Percentiles rank a stretch among this genome's conserved stretches.
Conservation (phyloP, 768 basidiomycete genomes). For the Clavulina sp. region DNA sequence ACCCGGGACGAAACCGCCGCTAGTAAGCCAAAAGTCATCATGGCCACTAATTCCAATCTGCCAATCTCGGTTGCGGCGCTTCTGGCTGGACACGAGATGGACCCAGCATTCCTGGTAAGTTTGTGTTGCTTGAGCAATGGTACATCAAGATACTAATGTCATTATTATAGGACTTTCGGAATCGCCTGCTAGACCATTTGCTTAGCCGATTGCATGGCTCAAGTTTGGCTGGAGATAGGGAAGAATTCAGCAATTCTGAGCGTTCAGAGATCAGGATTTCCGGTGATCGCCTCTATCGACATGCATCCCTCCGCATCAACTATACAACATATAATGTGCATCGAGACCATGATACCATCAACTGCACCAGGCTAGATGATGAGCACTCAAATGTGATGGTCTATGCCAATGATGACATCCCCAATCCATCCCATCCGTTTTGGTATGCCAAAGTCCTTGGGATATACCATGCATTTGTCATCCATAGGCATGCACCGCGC, state of each 20-base stretch:
- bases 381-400: constrained; percentile 21
- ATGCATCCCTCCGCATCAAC: not conserved
- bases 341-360: constrained; percentile 25
- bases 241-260: not conserved
- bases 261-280: not conserved
- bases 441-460: constrained; percentile 23
- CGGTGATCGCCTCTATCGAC: not conserved
- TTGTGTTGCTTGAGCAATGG: not conserved
- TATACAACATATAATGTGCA: constrained; percentile 22
- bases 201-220: not conserved
- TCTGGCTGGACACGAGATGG: not conserved
- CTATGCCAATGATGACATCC: not conserved
- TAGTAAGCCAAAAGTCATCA: not conserved
- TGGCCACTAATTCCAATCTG: not conserved
- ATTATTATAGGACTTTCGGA: not conserved
- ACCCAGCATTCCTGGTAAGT: not conserved
- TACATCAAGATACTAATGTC: not conserved
- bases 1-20: not conserved
- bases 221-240: not conserved
- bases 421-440: constrained; percentile 17
- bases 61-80: not conserved
- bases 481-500: not conserved
- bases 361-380: constrained; percentile 13
- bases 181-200: not conserved
- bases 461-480: constrained; percentile 18